Evolutionary conservation across 805 yeast genomes (phyloP).

Genomic region (Jamesozyma lodderae): DNA sequence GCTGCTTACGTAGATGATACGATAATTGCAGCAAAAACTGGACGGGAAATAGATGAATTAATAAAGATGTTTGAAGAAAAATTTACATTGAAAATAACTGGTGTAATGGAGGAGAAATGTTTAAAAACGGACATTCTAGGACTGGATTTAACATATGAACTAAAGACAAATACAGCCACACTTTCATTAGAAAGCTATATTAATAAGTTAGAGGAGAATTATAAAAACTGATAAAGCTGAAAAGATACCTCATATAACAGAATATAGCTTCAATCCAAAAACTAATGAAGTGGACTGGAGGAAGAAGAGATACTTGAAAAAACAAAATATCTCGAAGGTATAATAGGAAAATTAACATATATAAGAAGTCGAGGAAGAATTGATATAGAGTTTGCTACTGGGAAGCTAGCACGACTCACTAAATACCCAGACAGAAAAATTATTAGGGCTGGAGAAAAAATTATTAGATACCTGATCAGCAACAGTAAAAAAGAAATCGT

Average conservation of each 20-base stretch:
- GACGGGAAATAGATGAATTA: conserved; percentile 3
- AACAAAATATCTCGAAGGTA: neutral
- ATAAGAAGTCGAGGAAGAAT: conserved; percentile 2
- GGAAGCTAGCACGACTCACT: neutral
- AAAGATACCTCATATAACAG: neutral
- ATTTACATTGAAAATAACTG: conserved; percentile 6
- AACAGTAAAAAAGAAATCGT: too few species aligned
- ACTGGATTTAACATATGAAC: conserved; percentile 4
- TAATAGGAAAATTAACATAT: conserved; percentile 2
- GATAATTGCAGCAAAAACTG: conserved; percentile 6
- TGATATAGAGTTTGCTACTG: conserved; percentile 3
- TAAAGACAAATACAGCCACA: neutral
- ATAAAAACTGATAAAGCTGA: neutral
- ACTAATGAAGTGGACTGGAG: neutral
- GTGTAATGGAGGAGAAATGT: conserved; percentile 3
- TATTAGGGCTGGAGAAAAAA: neutral
- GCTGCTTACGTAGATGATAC: conserved; percentile 11
- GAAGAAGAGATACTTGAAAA: neutral
- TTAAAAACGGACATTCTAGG: conserved; percentile 8
- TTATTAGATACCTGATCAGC: too few species aligned
- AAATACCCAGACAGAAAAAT: conserved; percentile 2
- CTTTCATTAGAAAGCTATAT: conserved; percentile 2
- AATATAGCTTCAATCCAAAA: neutral
- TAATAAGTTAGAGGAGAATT: neutral
- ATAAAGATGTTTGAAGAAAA: neutral